Percentiles rank a stretch among this genome's conserved stretches.
Evolutionary conservation across 2,329 filamentous ascomycete genomes (phyloP).

Genomic region (Exophiala aquamarina): DNA sequence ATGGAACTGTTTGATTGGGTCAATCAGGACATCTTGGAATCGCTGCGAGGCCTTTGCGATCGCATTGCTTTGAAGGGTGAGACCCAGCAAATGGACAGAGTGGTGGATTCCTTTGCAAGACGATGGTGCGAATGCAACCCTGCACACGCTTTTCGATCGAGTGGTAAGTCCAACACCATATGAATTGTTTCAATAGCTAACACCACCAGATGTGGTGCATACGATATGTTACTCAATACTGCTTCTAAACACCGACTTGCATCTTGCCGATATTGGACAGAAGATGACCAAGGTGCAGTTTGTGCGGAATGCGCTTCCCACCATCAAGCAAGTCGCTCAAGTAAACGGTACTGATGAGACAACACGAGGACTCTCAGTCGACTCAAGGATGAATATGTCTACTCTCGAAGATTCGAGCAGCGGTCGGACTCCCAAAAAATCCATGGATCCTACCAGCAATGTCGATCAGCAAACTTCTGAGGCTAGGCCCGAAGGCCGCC

Average conservation of each 20-base stretch:
- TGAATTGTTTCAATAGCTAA: constrained; percentile 4
- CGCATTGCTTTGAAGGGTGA: constrained; percentile 83
- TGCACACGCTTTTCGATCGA: constrained; percentile 86
- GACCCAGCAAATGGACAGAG: constrained; percentile 94
- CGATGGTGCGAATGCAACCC: constrained; percentile 94
- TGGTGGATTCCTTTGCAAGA: constrained; percentile 82
- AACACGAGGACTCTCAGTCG: constrained; percentile 14
- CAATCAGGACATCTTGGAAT: constrained; percentile 74
- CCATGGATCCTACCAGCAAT: constrained; percentile 30
- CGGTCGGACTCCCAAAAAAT: constrained; percentile 16
- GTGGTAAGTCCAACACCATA: constrained; percentile 56
- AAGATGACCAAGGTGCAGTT: constrained; percentile 97
- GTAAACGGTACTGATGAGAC: constrained; percentile 13
- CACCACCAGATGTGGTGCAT: constrained; percentile 78
- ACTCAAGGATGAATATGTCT: constrained; percentile 11
- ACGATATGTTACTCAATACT: constrained; percentile 96
- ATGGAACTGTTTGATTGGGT: constrained; percentile 90
- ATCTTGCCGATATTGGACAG: constrained; percentile 89
- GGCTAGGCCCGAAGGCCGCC: constrained; percentile 59
- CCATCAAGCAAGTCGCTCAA: constrained; percentile 69
- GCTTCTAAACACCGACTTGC: constrained; percentile 91
- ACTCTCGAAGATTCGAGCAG: not conserved
- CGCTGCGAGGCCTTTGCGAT: constrained; percentile 77
- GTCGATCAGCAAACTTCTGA: constrained; percentile 28
- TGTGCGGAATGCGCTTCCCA: constrained; percentile 92